These are phyloP conservation scores for Gentiana macrophylla DNA, from an alignment of 257 asterid species.

Conservation along the genomic window DNA sequence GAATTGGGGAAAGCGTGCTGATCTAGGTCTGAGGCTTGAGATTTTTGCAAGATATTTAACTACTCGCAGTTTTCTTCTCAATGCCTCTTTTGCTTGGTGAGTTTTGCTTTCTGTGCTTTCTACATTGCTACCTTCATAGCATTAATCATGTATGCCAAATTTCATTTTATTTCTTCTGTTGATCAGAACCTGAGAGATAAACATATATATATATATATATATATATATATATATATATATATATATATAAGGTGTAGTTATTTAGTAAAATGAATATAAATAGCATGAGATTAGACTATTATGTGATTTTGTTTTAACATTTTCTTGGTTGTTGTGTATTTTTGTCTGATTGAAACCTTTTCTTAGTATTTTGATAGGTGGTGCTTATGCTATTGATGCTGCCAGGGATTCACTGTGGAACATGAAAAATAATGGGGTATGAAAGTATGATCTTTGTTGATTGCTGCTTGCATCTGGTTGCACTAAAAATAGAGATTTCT, in stretches of 20 bases:
- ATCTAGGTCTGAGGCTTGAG: constrained; percentile 34
- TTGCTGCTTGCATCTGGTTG: too few relatives aligned
- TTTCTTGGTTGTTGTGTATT: not conserved
- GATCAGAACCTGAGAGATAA: not conserved
- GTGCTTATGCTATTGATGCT: constrained; percentile 36
- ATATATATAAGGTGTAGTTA: too few relatives aligned
- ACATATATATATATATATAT: too few relatives aligned
- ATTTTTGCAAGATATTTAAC: constrained; percentile 47
- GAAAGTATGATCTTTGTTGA: not conserved
- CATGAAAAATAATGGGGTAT: constrained; percentile 67
- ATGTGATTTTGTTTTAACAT: not conserved
- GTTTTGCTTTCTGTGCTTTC: constrained; percentile 18
- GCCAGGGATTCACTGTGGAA: constrained; percentile 65
- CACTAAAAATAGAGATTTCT: too few relatives aligned
- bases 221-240: too few relatives aligned
- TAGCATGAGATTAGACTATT: too few relatives aligned
- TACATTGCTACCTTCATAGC: too few relatives aligned
- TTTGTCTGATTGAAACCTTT: constrained; percentile 10
- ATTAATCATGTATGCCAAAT: too few relatives aligned
- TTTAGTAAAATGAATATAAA: too few relatives aligned
- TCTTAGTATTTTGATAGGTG: constrained; percentile 60
- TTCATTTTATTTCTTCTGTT: not conserved
- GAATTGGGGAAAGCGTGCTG: constrained; percentile 22
- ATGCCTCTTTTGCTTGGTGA: constrained; percentile 56
- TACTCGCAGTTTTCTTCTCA: constrained; percentile 48